Evolutionary conservation across 2,329 filamentous ascomycete species (phyloP), one percentile per base, ranked within the genome.

Genomic region (Waltergamsia citrina): DNA sequence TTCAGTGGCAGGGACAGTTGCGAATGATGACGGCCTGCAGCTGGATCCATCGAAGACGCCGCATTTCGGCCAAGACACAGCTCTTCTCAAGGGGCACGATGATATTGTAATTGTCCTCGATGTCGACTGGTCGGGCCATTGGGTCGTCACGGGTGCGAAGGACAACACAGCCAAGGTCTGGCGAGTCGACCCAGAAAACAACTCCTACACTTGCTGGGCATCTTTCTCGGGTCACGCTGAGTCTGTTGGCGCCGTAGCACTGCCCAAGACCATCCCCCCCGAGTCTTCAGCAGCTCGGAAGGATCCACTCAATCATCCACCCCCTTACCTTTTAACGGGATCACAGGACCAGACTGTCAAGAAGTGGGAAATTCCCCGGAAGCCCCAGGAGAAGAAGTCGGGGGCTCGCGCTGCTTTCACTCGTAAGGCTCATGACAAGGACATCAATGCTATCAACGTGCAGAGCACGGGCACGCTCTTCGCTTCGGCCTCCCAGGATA

Each of bases 271-370:
- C 7, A 52, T 71, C 3, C 87, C 88, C 2, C 63, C 74, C 6
- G 68, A 76, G 40, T 76, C 74, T 17, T 86, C 85, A 11, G 67
- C 78, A 24, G 82, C 83, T 9, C 78, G 77, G 50, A 71, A 70
- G 16, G 76, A 85, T 39, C 86, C 88, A 2, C 67, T 93, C 6
- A 78, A 75, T 33, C 69, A 94, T 45, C 85, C 90, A 5, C 92
- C 92, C 5, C 60, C 77, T 7, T 96, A 88, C 51, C 61, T 98
- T 18, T 61, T 98, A 21, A 95, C 92, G 0, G 92, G 92, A 11
- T 95, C 90, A 18, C 87, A 95, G 53, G 92, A 98, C 53, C 83
- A 87, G 51, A 98, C 92, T 0, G 73, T 98, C 46, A 98, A 98
- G 63, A 80, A 83, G 45, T 95, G 92, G 86, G 85, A 94, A 40